Evolutionary conservation across 306 rosid species (phyloP).

Genomic region (Rubus parviflorus): DNA sequence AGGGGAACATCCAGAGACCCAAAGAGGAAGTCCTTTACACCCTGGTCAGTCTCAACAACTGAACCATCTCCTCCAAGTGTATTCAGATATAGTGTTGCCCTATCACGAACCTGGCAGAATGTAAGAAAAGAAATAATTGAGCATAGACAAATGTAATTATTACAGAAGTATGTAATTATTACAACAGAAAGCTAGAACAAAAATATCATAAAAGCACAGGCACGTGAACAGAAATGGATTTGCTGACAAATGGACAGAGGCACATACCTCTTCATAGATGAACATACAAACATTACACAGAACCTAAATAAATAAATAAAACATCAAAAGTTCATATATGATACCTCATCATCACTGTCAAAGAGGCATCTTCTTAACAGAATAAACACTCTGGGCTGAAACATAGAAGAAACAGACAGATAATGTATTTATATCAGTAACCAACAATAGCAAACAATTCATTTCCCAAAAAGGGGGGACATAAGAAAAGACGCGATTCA

Average conservation of each 20-base stretch:
- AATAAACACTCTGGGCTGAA: slow-evolving; percentile 90
- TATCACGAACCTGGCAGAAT: slow-evolving; percentile 81
- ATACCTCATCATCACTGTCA: slow-evolving; percentile 96
- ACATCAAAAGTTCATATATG: background rate
- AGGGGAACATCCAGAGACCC: slow-evolving; percentile 89
- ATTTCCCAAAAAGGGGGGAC: background rate
- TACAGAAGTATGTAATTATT: background rate
- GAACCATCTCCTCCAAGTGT: slow-evolving; percentile 81
- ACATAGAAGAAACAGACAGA: slow-evolving; percentile 20
- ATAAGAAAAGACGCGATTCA: background rate
- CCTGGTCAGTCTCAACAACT: slow-evolving; percentile 70
- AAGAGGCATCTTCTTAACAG: slow-evolving; percentile 85
- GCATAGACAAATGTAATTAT: background rate
- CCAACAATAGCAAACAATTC: background rate
- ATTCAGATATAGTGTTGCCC: slow-evolving; percentile 88
- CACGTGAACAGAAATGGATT: background rate
- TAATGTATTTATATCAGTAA: slow-evolving; percentile 25
- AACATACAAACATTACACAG: slow-evolving; percentile 1
- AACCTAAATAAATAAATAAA: background rate
- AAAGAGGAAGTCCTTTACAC: slow-evolving; percentile 71
- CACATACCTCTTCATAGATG: background rate
- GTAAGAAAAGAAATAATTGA: slow-evolving; percentile 7
- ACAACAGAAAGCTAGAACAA: background rate
- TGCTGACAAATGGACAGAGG: slow-evolving; percentile 3
- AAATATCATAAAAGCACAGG: background rate